These are phyloP conservation scores for Glarea lozoyensis DNA, from an alignment of 495 filamentous ascomycete genomes.

Conservation along the genomic window DNA sequence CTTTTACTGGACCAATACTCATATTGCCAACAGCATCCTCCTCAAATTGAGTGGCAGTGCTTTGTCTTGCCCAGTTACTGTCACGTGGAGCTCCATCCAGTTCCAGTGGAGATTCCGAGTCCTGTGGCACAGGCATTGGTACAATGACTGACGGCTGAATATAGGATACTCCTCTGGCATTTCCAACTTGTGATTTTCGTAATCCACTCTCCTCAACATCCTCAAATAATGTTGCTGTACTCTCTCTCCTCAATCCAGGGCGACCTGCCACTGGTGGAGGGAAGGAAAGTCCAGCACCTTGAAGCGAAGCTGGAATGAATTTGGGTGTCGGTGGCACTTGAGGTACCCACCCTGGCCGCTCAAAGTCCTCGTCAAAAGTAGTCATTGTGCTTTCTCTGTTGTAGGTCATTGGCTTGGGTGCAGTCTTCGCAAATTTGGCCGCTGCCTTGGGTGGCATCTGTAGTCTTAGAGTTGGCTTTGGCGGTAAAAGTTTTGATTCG, in stretches of 20 bases:
- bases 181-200: not conserved
- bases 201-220: slow-evolving; percentile 8
- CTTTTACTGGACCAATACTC: too few species aligned
- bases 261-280: slow-evolving; percentile 1
- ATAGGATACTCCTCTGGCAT: not conserved
- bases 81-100: not conserved
- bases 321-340: slow-evolving; percentile 5
- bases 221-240: slow-evolving; percentile 19
- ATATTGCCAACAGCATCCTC: slow-evolving; percentile 5
- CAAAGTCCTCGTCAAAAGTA: slow-evolving; percentile 38
- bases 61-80: not conserved
- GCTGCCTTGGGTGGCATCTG: slow-evolving; percentile 10
- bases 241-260: slow-evolving; percentile 12
- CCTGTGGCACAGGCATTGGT: not conserved
- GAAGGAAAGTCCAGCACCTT: slow-evolving; percentile 11
- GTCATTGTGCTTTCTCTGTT: slow-evolving; percentile 9
- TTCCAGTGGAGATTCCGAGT: not conserved
- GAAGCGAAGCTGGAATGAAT: slow-evolving; percentile 3
- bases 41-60: slow-evolving; percentile 3
- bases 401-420: slow-evolving; percentile 19
- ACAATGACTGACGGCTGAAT: not conserved
- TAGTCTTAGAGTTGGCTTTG: slow-evolving; percentile 20
- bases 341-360: slow-evolving; percentile 22
- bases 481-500: slow-evolving; percentile 20
- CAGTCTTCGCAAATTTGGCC: slow-evolving; percentile 23